Percentiles rank a stretch among this genome's conserved stretches.
phyloP scores from a whole-genome alignment of 2,329 filamentous ascomycete genomes.

The Plenodomus biglobosus region DNA sequence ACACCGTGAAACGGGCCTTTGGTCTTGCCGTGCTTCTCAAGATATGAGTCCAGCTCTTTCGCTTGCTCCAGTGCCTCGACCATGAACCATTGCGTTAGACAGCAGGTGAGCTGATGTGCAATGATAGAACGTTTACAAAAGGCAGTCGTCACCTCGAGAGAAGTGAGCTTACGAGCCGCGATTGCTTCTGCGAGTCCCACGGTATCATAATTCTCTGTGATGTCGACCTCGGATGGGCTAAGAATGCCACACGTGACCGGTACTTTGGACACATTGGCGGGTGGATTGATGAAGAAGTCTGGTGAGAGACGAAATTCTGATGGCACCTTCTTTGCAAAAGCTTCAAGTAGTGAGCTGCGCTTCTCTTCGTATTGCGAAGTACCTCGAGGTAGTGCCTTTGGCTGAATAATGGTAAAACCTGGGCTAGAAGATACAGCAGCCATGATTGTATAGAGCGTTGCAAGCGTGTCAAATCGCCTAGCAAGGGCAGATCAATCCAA shows the following conservation, averaged over 20 bases:
- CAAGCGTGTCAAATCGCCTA: not conserved
- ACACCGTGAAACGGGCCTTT: conserved; percentile 51
- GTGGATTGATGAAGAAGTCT: conserved; percentile 13
- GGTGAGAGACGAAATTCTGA: conserved; percentile 11
- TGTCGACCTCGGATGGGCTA: conserved; percentile 49
- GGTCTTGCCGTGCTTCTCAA: conserved; percentile 29
- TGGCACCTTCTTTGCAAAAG: conserved; percentile 18
- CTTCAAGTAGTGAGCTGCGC: conserved; percentile 14
- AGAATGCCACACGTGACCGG: conserved; percentile 48
- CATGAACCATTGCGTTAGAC: conserved; percentile 26
- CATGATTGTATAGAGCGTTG: not conserved
- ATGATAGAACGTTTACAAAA: conserved; percentile 25
- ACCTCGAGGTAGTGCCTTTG: conserved; percentile 17
- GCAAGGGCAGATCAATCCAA: not conserved
- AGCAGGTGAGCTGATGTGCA: conserved; percentile 19
- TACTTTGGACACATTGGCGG: conserved; percentile 21
- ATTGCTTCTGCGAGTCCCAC: conserved; percentile 47
- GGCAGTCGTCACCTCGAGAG: conserved; percentile 43
- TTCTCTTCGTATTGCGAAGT: conserved; percentile 21
- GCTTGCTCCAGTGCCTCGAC: conserved; percentile 20
- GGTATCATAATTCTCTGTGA: conserved; percentile 54
- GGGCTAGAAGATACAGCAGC: conserved; percentile 5
- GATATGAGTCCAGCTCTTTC: conserved; percentile 47
- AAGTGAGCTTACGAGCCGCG: conserved; percentile 38
- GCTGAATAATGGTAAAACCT: conserved; percentile 11